These are phyloP conservation scores for Solanum clarkiae DNA, from an alignment of 257 asterid species.

Conservation along the genomic window DNA sequence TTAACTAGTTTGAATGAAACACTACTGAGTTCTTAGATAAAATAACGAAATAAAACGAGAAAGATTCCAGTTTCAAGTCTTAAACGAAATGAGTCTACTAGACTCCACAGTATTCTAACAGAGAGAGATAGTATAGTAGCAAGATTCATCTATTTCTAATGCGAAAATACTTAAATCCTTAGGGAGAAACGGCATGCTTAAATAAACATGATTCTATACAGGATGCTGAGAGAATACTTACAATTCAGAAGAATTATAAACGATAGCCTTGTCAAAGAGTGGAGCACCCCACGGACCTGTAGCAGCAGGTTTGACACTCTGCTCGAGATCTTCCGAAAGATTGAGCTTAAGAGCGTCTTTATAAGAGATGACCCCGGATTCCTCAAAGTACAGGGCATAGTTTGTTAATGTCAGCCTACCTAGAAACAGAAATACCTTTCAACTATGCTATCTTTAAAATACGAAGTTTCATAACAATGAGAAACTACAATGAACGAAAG, in stretches of 20 bases:
- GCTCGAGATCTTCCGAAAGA: slow-evolving; percentile 49
- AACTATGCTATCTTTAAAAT: neutral
- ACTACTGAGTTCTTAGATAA: neutral
- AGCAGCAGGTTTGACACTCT: slow-evolving; percentile 47
- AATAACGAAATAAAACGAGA: neutral
- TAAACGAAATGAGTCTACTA: neutral
- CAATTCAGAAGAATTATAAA: slow-evolving; percentile 60
- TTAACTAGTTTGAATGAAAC: neutral
- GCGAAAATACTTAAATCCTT: neutral
- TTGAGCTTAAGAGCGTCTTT: slow-evolving; percentile 64
- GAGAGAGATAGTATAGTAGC: neutral
- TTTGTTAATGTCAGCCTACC: slow-evolving; percentile 88
- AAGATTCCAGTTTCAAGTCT: neutral
- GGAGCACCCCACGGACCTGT: slow-evolving; percentile 99
- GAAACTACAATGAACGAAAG: neutral
- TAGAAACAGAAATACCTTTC: slow-evolving; percentile 3
- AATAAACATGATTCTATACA: neutral
- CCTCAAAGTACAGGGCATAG: slow-evolving; percentile 87
- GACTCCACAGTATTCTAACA: neutral
- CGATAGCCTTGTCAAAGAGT: slow-evolving; percentile 79
- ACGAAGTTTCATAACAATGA: neutral
- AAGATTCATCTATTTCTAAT: neutral
- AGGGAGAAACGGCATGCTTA: neutral
- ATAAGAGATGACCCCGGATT: slow-evolving; percentile 54
- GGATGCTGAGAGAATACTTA: slow-evolving; percentile 22